Conservation (phyloP, 176 grass and related monocot genomes). For the Rhynchospora tenuis region DNA sequence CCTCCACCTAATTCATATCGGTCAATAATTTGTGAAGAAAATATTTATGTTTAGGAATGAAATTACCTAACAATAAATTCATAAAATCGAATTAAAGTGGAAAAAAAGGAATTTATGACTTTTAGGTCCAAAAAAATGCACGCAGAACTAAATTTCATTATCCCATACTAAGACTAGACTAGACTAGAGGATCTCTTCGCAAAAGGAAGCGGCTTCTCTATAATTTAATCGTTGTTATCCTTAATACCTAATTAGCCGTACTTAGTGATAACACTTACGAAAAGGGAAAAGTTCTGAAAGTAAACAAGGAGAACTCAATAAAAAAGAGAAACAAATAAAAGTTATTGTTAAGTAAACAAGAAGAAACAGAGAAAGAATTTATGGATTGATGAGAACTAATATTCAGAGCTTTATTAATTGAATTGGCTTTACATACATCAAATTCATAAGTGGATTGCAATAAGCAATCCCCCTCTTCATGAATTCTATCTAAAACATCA, state of each 20-base stretch:
- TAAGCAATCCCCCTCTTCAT: background rate
- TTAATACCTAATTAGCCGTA: background rate
- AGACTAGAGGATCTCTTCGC: background rate
- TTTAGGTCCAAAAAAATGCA: background rate
- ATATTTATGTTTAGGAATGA: background rate
- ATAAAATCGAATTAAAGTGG: background rate
- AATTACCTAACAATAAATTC: background rate
- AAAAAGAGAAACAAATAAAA: background rate
- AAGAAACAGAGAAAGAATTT: background rate
- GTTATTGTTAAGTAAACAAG: background rate
- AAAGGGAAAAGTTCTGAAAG: background rate
- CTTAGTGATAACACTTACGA: background rate
- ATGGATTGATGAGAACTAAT: background rate
- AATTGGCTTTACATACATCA: slow-evolving; percentile 12
- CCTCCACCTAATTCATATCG: background rate
- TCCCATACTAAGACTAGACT: background rate
- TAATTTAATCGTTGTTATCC: background rate
- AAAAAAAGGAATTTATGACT: background rate
- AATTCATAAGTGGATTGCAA: background rate
- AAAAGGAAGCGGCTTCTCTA: background rate
- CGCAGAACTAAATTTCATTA: background rate
- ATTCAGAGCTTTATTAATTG: slow-evolving; percentile 19
- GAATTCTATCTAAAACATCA: background rate
- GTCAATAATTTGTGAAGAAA: background rate
- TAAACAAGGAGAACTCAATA: background rate